Base-by-base conservation (phyloP, 228 moss, liverwort and hornwort species). In the Sphagnum magellanicum region DNA sequence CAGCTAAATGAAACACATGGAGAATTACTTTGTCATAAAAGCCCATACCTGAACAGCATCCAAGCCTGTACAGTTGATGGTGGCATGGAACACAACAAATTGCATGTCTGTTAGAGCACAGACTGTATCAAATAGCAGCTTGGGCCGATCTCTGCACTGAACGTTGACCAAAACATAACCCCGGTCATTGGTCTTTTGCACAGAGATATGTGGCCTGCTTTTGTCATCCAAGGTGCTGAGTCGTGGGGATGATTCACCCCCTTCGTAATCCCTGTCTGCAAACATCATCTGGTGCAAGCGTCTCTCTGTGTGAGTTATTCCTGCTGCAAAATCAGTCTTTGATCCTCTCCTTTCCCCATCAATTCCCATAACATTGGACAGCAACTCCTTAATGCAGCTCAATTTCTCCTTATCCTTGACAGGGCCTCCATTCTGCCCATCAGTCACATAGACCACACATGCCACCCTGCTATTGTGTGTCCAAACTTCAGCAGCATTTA, bases 71-170 rank as follows among this genome's bases (percentile, higher is more conserved):
- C 91, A 90, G 13, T 90, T 83, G 4, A 97, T 91, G 0, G 91
- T 79, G 0, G 93, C 97, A 58, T 97, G 97, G 52, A 90, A 80
- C 0, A 97, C 90, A 58, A 93, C 97, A 65, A 87, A 91, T 6
- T 88, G 79, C 87, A 88, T 84, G 7, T 88, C 87, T 5, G 87
- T 88, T 6, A 84, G 32, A 0, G 86, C 86, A 11, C 89, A 89
- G 59, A 89, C 86, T 0, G 81, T 86, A 48, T 89, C 86, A 14
- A 89, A 89, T 60, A 89, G 62, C 6, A 89, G 79, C 64, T 89
- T 89, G 0, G 81, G 86, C 16, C 89, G 81, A 61, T 86, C 79
- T 65, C 73, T 76, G 66, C 81, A 89, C 70, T 81, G 75, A 3
- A 89, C 78, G 4, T 72, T 86, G 55, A 89, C 60, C 70, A 86